phyloP scores from a whole-genome alignment of 805 yeast species.

The Ogataea methanolica region DNA sequence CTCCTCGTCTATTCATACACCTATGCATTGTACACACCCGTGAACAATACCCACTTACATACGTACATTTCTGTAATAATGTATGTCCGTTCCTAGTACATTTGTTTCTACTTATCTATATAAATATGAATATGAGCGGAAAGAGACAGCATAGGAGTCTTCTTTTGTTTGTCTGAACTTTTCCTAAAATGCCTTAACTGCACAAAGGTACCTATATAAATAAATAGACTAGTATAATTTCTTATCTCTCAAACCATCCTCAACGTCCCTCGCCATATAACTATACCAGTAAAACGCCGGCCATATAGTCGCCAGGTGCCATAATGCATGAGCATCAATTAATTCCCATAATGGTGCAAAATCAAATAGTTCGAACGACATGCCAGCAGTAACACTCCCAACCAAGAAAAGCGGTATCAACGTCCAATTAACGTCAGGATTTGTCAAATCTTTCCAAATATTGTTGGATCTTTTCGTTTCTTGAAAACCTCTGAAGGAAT shows the following conservation, averaged over 20 bases:
- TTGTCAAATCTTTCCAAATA: slow-evolving; percentile 19
- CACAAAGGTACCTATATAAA: slow-evolving; percentile 3
- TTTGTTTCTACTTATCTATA: too few relatives aligned
- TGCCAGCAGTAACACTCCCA: slow-evolving; percentile 56
- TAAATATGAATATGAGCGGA: too few relatives aligned
- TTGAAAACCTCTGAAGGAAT: slow-evolving; percentile 29
- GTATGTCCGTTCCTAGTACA: too few relatives aligned
- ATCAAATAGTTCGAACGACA: slow-evolving; percentile 89
- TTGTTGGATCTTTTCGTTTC: slow-evolving; percentile 12
- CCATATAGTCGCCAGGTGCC: slow-evolving; percentile 87
- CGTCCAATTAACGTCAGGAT: slow-evolving; percentile 36
- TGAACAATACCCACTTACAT: too few relatives aligned
- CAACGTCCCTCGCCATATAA: slow-evolving; percentile 46
- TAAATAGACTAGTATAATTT: slow-evolving; percentile 20
- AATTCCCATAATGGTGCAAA: slow-evolving; percentile 68
- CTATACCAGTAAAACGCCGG: slow-evolving; percentile 76
- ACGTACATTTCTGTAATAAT: too few relatives aligned
- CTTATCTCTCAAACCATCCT: slow-evolving; percentile 24
- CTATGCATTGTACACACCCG: too few relatives aligned
- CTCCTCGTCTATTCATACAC: too few relatives aligned
- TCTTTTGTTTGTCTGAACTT: too few relatives aligned
- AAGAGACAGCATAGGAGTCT: too few relatives aligned
- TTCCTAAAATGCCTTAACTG: neutral
- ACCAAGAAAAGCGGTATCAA: slow-evolving; percentile 51
- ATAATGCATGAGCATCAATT: slow-evolving; percentile 86